Percentiles rank a stretch among this genome's conserved stretches.
Evolutionary conservation across 2,329 filamentous ascomycete genomes (phyloP).

Genomic region (Fusarium transvaalense): DNA sequence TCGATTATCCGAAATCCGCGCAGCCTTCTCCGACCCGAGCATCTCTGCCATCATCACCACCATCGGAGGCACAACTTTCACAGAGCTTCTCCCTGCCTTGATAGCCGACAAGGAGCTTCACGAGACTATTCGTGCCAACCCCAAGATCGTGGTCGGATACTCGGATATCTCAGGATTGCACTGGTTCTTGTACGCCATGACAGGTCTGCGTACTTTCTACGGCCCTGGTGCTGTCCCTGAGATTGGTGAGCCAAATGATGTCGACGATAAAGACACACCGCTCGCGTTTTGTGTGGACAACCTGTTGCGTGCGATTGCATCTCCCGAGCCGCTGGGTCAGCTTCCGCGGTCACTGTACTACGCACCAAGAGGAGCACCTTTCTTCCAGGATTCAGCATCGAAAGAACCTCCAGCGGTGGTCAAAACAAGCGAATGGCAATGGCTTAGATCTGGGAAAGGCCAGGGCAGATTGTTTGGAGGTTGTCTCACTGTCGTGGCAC

Average conservation of each 20-base stretch:
- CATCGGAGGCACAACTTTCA: constrained; percentile 56
- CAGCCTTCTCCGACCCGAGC: constrained; percentile 54
- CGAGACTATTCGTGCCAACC: constrained; percentile 50
- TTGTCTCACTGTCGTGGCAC: constrained; percentile 57
- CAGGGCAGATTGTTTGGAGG: constrained; percentile 60
- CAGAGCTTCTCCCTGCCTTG: constrained; percentile 56
- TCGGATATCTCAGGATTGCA: constrained; percentile 59
- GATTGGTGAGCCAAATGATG: constrained; percentile 50
- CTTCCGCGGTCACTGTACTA: constrained; percentile 52
- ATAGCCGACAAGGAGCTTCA: constrained; percentile 54
- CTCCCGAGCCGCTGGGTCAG: constrained; percentile 47
- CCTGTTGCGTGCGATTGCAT: constrained; percentile 51
- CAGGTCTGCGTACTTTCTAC: constrained; percentile 60
- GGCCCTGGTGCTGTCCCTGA: constrained; percentile 57
- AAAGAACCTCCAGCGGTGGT: constrained; percentile 48
- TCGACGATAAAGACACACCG: constrained; percentile 45
- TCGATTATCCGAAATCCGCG: constrained; percentile 55
- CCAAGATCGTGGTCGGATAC: constrained; percentile 59
- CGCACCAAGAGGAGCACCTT: constrained; percentile 42
- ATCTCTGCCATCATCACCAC: constrained; percentile 57
- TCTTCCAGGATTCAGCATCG: constrained; percentile 43
- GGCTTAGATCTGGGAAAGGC: constrained; percentile 53
- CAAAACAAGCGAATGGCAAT: constrained; percentile 51
- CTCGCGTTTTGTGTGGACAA: constrained; percentile 50
- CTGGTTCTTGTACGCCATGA: constrained; percentile 55